Conservation (phyloP, 768 basidiomycete genomes). For the Termitomyces sp. region DNA sequence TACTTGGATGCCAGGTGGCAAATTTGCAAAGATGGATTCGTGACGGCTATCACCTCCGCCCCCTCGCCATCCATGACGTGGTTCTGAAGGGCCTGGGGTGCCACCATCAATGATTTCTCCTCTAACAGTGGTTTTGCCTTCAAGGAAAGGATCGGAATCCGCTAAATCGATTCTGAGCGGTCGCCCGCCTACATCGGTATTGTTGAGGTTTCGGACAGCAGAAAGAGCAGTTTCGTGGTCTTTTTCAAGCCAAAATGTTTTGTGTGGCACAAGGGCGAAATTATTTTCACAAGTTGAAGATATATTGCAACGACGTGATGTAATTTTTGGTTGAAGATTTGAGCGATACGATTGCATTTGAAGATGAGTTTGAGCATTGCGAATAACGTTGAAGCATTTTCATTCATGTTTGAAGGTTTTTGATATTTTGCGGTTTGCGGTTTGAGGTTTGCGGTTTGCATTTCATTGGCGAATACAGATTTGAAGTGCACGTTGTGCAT, state of each 20-base stretch:
- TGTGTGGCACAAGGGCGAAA: constrained; percentile 1
- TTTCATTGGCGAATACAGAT: background rate
- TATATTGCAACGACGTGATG: background rate
- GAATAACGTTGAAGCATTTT: background rate
- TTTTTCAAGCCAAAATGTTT: constrained; percentile 22
- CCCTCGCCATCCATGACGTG: constrained; percentile 48
- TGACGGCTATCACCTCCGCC: constrained; percentile 29
- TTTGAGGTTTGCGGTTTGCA: background rate
- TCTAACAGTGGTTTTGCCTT: constrained; percentile 84
- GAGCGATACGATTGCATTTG: background rate
- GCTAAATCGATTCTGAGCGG: constrained; percentile 92
- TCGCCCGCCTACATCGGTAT: constrained; percentile 86
- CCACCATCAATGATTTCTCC: constrained; percentile 76
- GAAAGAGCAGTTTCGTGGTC: constrained; percentile 96
- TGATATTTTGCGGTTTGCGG: background rate
- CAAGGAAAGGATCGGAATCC: constrained; percentile 87
- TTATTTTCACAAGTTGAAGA: background rate
- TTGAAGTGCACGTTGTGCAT: background rate
- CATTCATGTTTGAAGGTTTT: background rate
- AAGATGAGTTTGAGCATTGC: background rate
- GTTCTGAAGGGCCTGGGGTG: constrained; percentile 49
- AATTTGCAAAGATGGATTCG: constrained; percentile 53
- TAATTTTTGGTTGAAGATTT: background rate
- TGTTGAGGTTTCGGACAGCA: constrained; percentile 94
- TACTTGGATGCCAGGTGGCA: constrained; percentile 76